Evolutionary conservation across 345 rosid genomes (phyloP), one percentile per base, ranked within the genome.

Genomic region (Nasturtium officinale): DNA sequence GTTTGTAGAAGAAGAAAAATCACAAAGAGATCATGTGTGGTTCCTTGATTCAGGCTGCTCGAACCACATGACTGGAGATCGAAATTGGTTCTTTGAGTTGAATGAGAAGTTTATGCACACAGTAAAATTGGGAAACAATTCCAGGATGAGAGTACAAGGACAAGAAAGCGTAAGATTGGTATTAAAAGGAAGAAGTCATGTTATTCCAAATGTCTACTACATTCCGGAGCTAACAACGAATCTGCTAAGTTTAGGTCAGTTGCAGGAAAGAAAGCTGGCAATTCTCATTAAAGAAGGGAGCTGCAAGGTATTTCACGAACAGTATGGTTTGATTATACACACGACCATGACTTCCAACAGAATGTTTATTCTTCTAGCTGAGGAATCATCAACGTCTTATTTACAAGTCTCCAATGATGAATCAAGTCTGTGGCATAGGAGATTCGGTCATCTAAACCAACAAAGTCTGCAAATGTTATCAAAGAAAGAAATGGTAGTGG

Each of bases 1-100:
- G 0, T 42, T 40, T 42, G 23, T 61, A 0, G 46, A 61, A 9
- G 52, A 42, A 0, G 15, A 15, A 1, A 6, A 3, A 0, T 25
- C 23, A 3, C 23, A 28, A 0, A 46, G 42, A 9, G 28, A 64
- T 2, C 6, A 12, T 5, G 10, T 17, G 0, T 66, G 71, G 71
- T 66, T 66, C 0, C 4, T 51, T 0, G 71, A 66, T 1, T 48
- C 17, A 0, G 47, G 47, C 0, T 43, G 47, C 3, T 66, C 71
- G 8, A 50, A 66, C 9, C 61, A 66, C 2, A 66, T 66, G 60
- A 66, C 71, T 1, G 48, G 71, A 13, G 48, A 66, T 15, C 38
- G 3, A 12, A 46, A 18, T 0, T 48, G 60, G 60, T 52, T 67
- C 7, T 15, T 6, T 2, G 4, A 21, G 0, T 3, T 67, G 0